Evolutionary conservation across 768 basidiomycete species (phyloP).

Genomic region (Agrocybe pediades): DNA sequence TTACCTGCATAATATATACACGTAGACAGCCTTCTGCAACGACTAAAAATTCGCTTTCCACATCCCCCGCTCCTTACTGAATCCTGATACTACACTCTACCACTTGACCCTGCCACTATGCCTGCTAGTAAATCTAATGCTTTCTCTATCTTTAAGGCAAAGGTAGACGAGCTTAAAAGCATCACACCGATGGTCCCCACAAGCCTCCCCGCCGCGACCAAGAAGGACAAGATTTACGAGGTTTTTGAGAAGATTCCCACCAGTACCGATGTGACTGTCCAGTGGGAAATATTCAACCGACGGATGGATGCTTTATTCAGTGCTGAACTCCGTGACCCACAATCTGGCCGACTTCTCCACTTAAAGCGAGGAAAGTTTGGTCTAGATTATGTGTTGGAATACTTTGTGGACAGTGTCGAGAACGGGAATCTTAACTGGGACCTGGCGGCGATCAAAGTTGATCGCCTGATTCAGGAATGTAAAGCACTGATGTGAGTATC

Average conservation of each 20-base stretch:
- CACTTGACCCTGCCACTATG: too few species aligned
- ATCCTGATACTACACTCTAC: too few species aligned
- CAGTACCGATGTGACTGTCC: neutral
- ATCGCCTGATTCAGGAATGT: constrained; percentile 7
- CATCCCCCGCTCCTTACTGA: too few species aligned
- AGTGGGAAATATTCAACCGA: constrained; percentile 13
- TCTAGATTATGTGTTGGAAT: constrained; percentile 5
- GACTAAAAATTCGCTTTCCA: too few species aligned
- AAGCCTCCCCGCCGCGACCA: constrained; percentile 4
- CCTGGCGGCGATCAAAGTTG: constrained; percentile 10
- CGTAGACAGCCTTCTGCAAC: too few species aligned
- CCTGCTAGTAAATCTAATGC: too few species aligned
- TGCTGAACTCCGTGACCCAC: constrained; percentile 7
- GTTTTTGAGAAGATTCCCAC: constrained; percentile 13
- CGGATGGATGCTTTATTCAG: constrained; percentile 15
- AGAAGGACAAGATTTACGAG: constrained; percentile 5
- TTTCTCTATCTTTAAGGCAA: too few species aligned
- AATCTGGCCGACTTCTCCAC: neutral
- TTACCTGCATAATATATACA: too few species aligned
- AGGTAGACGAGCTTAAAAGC: too few species aligned
- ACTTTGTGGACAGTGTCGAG: neutral
- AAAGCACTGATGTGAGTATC: constrained; percentile 5
- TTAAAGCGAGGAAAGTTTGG: constrained; percentile 1
- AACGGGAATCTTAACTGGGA: constrained; percentile 9
- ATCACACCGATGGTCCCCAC: too few species aligned